These are phyloP conservation scores for Paspalum notatum DNA, from an alignment of 176 grass and related monocot genomes.

Conservation along the genomic window DNA sequence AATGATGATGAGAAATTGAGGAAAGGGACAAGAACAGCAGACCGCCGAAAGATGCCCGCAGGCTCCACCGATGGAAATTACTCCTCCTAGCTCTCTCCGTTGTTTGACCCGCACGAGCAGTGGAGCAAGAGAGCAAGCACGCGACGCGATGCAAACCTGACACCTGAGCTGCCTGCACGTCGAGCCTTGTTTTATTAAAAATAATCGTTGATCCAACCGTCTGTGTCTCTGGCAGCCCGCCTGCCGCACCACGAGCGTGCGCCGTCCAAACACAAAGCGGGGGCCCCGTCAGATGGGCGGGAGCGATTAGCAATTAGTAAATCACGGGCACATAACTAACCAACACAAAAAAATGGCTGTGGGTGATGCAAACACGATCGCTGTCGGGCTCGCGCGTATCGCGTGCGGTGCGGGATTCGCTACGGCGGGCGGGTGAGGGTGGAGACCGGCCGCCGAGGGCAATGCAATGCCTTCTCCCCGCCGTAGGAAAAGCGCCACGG, in stretches of 20 bases:
- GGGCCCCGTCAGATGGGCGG: too few species aligned
- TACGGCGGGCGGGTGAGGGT: background rate
- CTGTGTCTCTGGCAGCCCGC: too few species aligned
- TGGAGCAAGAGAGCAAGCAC: background rate
- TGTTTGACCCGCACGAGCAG: background rate
- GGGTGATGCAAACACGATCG: background rate
- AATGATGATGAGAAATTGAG: background rate
- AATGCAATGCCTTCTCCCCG: conserved; percentile 26
- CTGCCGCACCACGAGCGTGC: background rate
- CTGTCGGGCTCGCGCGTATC: background rate
- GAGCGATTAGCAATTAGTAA: background rate
- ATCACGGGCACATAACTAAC: background rate
- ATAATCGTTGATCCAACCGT: too few species aligned
- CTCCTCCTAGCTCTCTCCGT: background rate
- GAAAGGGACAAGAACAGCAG: background rate
- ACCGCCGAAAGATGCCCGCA: conserved; percentile 29
- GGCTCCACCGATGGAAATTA: too few species aligned
- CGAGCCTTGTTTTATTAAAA: background rate
- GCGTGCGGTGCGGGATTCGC: background rate
- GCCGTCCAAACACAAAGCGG: conserved; percentile 33
- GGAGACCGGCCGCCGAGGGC: conserved; percentile 10
- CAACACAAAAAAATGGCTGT: background rate
- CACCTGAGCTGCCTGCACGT: background rate
- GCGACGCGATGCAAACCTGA: background rate
- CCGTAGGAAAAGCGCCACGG: background rate